Evolutionary conservation across 345 rosid genomes (phyloP).

Genomic region (Eutrema japonicum): DNA sequence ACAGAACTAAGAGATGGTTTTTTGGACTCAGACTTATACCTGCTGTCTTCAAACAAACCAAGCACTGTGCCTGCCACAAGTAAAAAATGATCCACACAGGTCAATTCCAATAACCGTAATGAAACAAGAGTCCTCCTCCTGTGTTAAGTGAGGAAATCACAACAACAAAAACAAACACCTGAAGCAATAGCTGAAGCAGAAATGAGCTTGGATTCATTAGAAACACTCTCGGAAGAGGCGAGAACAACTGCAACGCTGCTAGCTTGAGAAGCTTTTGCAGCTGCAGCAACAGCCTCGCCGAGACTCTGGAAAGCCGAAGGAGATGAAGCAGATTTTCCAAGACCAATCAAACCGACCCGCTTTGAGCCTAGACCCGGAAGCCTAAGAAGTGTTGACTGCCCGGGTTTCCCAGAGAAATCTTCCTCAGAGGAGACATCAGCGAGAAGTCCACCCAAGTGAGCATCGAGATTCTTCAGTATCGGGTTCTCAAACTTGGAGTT

Average conservation of each 20-base stretch:
- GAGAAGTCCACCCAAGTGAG: slow-evolving; percentile 74
- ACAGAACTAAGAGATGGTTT: slow-evolving; percentile 66
- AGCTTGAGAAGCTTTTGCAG: slow-evolving; percentile 83
- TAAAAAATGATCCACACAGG: not conserved
- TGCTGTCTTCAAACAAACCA: slow-evolving; percentile 74
- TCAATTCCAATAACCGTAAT: slow-evolving; percentile 1
- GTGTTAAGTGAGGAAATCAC: not conserved
- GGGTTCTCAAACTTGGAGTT: slow-evolving; percentile 76
- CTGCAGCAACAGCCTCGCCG: slow-evolving; percentile 85
- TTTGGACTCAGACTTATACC: slow-evolving; percentile 83
- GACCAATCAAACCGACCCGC: slow-evolving; percentile 92
- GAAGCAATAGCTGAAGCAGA: slow-evolving; percentile 86
- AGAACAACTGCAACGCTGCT: slow-evolving; percentile 62
- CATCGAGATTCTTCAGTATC: slow-evolving; percentile 70
- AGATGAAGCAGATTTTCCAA: slow-evolving; percentile 66
- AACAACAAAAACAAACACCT: slow-evolving; percentile 48
- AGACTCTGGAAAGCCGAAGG: slow-evolving; percentile 61
- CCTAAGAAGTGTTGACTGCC: slow-evolving; percentile 79
- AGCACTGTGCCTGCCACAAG: slow-evolving; percentile 65
- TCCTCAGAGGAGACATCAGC: slow-evolving; percentile 89
- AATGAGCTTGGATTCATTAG: slow-evolving; percentile 61
- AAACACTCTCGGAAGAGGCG: slow-evolving; percentile 56
- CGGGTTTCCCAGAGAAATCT: slow-evolving; percentile 87
- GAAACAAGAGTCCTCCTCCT: not conserved
- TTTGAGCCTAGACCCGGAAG: slow-evolving; percentile 80